A percentile compares a stretch with the other conserved stretches of the same genome.
Evolutionary conservation across 176 grass and related monocot genomes (phyloP).

Genomic region (Eleusine coracana): DNA sequence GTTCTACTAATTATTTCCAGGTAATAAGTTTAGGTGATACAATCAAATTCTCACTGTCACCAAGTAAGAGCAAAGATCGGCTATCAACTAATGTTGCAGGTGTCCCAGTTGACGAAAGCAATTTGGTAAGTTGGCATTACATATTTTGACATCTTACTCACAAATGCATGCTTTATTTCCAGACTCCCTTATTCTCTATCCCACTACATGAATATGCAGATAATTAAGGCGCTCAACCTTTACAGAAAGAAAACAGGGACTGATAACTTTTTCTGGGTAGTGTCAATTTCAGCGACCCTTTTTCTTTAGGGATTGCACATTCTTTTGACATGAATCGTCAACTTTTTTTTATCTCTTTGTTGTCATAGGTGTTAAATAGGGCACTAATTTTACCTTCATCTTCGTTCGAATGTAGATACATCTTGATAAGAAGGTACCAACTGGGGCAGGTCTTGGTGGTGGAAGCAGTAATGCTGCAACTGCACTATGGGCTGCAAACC

Average conservation of each 20-base stretch:
- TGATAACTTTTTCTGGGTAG: constrained; percentile 95
- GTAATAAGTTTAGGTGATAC: constrained; percentile 98
- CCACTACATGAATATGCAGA: constrained; percentile 56
- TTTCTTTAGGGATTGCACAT: constrained; percentile 12
- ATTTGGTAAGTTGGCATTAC: constrained; percentile 61
- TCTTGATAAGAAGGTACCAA: constrained; percentile 97
- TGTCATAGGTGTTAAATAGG: background rate
- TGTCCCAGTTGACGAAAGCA: constrained; percentile 90
- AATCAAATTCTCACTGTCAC: constrained; percentile 95
- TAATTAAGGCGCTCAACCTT: constrained; percentile 96
- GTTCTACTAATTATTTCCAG: constrained; percentile 44
- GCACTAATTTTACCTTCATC: constrained; percentile 8
- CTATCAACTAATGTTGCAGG: constrained; percentile 88
- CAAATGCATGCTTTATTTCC: constrained; percentile 13
- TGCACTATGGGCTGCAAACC: constrained; percentile 97
- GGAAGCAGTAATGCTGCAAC: constrained; percentile 99
- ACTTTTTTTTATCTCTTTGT: constrained; percentile 18
- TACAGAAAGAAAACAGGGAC: constrained; percentile 92
- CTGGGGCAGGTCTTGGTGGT: constrained; percentile 98
- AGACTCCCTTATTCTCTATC: constrained; percentile 18
- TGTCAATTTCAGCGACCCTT: background rate
- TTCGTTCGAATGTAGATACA: constrained; percentile 64
- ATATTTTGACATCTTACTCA: constrained; percentile 15
- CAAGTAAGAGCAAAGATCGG: constrained; percentile 84
- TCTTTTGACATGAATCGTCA: background rate